Percentiles rank a stretch among this genome's conserved stretches.
phyloP scores from a whole-genome alignment of 345 rosid species.

The Viola odorata region DNA sequence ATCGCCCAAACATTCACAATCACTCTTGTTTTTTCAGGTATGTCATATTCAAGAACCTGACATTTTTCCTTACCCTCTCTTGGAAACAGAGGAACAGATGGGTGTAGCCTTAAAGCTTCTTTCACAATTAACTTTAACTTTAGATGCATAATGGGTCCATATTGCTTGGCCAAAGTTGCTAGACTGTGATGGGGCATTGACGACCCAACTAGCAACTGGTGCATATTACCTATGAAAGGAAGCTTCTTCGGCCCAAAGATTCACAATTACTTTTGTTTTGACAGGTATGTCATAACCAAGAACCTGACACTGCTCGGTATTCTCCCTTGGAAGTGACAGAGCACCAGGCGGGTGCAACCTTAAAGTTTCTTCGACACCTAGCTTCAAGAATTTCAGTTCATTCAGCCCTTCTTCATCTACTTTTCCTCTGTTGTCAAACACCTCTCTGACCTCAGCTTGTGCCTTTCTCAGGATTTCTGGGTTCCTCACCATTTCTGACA shows the following conservation, averaged over 20 bases:
- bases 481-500: slow-evolving; percentile 21
- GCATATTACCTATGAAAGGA: slow-evolving; percentile 5
- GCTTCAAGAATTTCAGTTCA: slow-evolving; percentile 8
- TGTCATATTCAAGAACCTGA: slow-evolving; percentile 5
- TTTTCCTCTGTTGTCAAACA: slow-evolving; percentile 4
- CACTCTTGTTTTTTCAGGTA: slow-evolving; percentile 3
- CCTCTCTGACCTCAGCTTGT: slow-evolving; percentile 27
- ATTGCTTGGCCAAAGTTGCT: slow-evolving; percentile 1
- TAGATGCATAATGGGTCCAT: slow-evolving; percentile 6
- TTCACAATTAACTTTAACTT: slow-evolving; percentile 1
- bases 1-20: slow-evolving; percentile 7
- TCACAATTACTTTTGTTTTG: slow-evolving; percentile 3
- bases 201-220: not conserved
- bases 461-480: slow-evolving; percentile 18
- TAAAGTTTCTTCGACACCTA: slow-evolving; percentile 1
- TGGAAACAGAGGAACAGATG: slow-evolving; percentile 9
- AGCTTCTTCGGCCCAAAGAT: slow-evolving; percentile 8
- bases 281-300: slow-evolving; percentile 8
- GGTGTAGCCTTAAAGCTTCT: slow-evolving; percentile 6
- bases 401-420: slow-evolving; percentile 6
- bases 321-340: slow-evolving; percentile 10
- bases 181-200: slow-evolving; percentile 10
- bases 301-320: slow-evolving; percentile 7
- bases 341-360: slow-evolving; percentile 9
- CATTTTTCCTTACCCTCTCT: slow-evolving; percentile 10